These are phyloP conservation scores for Kalmusia sp. DNA, from an alignment of 2,329 filamentous ascomycete species.

Conservation along the genomic window DNA sequence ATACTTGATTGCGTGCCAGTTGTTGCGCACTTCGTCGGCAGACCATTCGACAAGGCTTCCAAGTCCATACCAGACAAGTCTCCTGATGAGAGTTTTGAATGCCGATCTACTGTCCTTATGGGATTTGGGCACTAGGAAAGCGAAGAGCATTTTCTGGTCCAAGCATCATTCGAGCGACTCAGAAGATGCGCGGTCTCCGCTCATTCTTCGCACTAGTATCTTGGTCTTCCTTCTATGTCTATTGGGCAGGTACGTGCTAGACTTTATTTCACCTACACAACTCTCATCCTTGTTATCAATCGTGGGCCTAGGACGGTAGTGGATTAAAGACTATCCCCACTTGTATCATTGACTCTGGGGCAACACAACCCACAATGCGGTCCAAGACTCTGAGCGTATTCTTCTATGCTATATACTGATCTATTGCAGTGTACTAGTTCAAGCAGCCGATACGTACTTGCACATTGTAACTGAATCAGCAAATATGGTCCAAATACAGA, in stretches of 20 bases:
- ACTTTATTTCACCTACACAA: too few species aligned
- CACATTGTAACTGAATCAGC: neutral
- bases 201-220: neutral
- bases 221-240: neutral
- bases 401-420: too few species aligned
- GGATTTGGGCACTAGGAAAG: neutral
- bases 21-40: neutral
- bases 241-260: neutral
- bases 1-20: neutral
- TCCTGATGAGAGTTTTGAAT: neutral
- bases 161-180: neutral
- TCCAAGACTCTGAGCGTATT: too few species aligned
- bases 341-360: too few species aligned
- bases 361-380: too few species aligned
- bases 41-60: neutral
- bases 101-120: neutral
- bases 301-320: too few species aligned
- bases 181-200: neutral
- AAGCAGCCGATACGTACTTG: neutral
- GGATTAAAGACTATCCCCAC: too few species aligned
- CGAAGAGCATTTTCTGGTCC: neutral
- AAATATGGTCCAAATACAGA: neutral
- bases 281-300: too few species aligned
- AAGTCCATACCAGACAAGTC: neutral
- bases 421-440: neutral